Evolutionary conservation across 345 rosid genomes (phyloP), one percentile per base, ranked within the genome.

Genomic region (Eucalyptus tenuipes): DNA sequence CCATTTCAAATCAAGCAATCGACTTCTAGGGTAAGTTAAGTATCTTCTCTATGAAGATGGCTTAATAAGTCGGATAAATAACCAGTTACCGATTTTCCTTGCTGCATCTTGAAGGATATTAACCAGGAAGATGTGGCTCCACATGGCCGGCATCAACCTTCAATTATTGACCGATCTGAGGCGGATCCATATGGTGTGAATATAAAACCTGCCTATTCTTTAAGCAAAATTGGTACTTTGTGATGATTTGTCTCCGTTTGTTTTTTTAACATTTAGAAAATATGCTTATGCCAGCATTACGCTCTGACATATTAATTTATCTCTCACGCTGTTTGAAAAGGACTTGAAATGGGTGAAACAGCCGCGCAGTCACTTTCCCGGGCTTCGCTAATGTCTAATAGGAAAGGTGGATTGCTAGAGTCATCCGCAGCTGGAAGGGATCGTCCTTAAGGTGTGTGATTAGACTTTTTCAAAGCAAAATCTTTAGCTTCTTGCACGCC

Each of bases 1-100:
- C 91, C 94, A 27, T 94, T 92, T 86, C 95, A 94, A 15, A 94
- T 92, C 86, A 95, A 93, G 87, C 89, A 89, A 33, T 66, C 86
- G 75, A 57, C 95, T 86, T 91, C 92, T 10, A 90, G 80, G 98
- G 98, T 95, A 85, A 90, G 91, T 89, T 87, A 57, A 57, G 48
- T 57, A 42, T 68, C 48, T 66, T 50, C 37, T 84, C 87, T 25
- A 68, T 5, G 14, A 40, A 75, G 14, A 37, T 31, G 20, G 82
- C 50, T 24, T 71, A 40, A 68, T 40, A 71, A 86, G 27, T 68
- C 3, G 45, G 37, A 22, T 37, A 50, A 86, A 86, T 47, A 52
- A 86, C 3, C 44, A 25, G 71, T 87, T 52, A 85, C 84, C 37
- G 85, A 45, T 90, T 89, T 86, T 88, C 87, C 48, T 64, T 82